Base-by-base conservation (phyloP, 495 filamentous ascomycete genomes). In the Podospora conica region DNA sequence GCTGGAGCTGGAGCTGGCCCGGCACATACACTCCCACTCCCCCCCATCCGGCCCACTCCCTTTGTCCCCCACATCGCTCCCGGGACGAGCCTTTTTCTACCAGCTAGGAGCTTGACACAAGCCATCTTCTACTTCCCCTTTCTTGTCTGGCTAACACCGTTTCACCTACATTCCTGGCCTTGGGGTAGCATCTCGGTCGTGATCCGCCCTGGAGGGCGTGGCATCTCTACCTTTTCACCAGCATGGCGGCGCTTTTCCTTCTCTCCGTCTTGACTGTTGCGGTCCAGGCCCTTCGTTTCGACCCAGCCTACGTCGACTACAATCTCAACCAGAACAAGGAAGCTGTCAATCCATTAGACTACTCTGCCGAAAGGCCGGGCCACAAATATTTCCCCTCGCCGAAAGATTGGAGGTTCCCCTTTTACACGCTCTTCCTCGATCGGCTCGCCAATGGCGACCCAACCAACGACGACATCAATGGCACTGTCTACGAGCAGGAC, bases 391-490 rank as follows among this genome's bases (percentile, higher is more conserved):
- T 76, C 24, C 81, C 85, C 0, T 90, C 88, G 1, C 88, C 88
- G 0, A 73, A 76, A 3, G 86, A 86, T 67, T 91, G 88, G 88
- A 80, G 86, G 15, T 85, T 91, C 67, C 88, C 88, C 0, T 84
- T 90, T 61, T 91, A 90, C 70, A 87, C 86, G 1, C 74, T 90
- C 29, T 87, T 89, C 64, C 77, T 90, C 6, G 88, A 91, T 72
- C 78, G 87, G 53, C 88, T 87, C 65, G 88, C 86, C 60, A 88
- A 91, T 68, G 88, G 88, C 9, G 85, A 91, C 65, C 88, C 88
- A 0, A 80, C 82, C 0, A 91, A 91, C 69, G 86, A 91, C 69
- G 84, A 90, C 68, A 81, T 83, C 24, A 91, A 91, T 71, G 86
- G 83, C 3, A 90, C 87, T 0, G 66, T 82, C 7, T 90, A 84